A percentile compares a stretch with the other conserved stretches of the same genome.
Evolutionary conservation across 2,329 filamentous ascomycete genomes (phyloP).

Genomic region (Drechslerella dactyloides): DNA sequence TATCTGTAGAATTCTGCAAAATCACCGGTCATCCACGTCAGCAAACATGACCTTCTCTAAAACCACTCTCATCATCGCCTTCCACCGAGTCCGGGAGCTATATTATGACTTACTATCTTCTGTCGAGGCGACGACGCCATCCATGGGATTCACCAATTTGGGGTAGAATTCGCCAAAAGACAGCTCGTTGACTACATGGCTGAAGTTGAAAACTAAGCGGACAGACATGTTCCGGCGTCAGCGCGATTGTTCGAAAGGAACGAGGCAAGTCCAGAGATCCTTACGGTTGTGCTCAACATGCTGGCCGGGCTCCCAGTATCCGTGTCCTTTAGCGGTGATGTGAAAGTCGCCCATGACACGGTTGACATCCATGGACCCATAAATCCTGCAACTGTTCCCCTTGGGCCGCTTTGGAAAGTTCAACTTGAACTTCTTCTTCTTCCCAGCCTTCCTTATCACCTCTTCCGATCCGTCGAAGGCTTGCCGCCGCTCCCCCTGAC

Average conservation of each 20-base stretch:
- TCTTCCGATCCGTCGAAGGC: conserved; percentile 85
- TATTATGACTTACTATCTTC: conserved; percentile 49
- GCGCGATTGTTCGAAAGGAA: background rate
- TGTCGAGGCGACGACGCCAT: conserved; percentile 81
- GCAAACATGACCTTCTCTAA: background rate
- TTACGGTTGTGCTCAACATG: conserved; percentile 83
- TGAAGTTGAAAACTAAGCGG: conserved; percentile 86
- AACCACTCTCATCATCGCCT: background rate
- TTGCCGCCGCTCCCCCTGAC: conserved; percentile 54
- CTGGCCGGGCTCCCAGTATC: conserved; percentile 80
- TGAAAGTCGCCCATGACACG: conserved; percentile 99
- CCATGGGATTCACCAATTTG: conserved; percentile 88
- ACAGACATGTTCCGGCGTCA: background rate
- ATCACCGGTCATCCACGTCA: conserved; percentile 9
- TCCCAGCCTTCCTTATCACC: conserved; percentile 75
- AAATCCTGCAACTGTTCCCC: conserved; percentile 77
- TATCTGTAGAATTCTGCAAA: conserved; percentile 85
- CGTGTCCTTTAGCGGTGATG: conserved; percentile 91
- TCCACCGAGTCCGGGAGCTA: too few relatives aligned
- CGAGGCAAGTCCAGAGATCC: conserved; percentile 56
- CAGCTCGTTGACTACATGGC: conserved; percentile 92
- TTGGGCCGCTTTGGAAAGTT: conserved; percentile 67
- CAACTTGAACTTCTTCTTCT: conserved; percentile 75
- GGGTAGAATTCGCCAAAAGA: conserved; percentile 98
- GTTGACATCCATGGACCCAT: conserved; percentile 86